Evolutionary conservation across 345 rosid genomes (phyloP).

Genomic region (Boechera retrofracta): DNA sequence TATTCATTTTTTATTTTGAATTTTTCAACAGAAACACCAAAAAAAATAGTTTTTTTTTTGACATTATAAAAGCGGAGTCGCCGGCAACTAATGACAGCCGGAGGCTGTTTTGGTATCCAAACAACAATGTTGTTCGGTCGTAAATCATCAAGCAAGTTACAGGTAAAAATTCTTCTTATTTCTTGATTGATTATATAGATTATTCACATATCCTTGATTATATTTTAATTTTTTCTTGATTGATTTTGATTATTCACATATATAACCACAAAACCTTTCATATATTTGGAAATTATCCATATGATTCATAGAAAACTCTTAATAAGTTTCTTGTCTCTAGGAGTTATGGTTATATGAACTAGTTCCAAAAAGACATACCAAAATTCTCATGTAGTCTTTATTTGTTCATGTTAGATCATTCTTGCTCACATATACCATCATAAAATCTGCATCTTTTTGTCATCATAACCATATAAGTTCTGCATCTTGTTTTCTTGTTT

Average conservation of each 20-base stretch:
- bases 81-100: constrained; percentile 47
- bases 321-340: constrained; percentile 6
- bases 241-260: constrained; percentile 25
- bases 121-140: constrained; percentile 57
- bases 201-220: background rate
- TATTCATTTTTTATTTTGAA: constrained; percentile 31
- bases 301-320: constrained; percentile 8
- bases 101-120: constrained; percentile 50
- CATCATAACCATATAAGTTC: background rate
- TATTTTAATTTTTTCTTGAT: constrained; percentile 11
- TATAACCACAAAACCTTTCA: constrained; percentile 3
- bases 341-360: constrained; percentile 11
- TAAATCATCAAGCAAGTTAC: constrained; percentile 50
- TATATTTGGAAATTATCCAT: constrained; percentile 1
- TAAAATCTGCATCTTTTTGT: background rate
- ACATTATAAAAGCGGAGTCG: constrained; percentile 39
- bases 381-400: constrained; percentile 6
- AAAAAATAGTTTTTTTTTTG: constrained; percentile 14
- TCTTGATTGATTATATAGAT: constrained; percentile 12
- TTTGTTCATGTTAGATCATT: constrained; percentile 5
- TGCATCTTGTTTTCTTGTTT: background rate
- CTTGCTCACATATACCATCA: constrained; percentile 1
- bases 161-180: constrained; percentile 43
- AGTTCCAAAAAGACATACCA: constrained; percentile 1
- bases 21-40: constrained; percentile 27